A percentile compares a stretch with the other conserved stretches of the same genome.
These are phyloP conservation scores for Saccharomyces hybrid DNA, from an alignment of 1,139 yeast genomes.

Conservation along the genomic window DNA sequence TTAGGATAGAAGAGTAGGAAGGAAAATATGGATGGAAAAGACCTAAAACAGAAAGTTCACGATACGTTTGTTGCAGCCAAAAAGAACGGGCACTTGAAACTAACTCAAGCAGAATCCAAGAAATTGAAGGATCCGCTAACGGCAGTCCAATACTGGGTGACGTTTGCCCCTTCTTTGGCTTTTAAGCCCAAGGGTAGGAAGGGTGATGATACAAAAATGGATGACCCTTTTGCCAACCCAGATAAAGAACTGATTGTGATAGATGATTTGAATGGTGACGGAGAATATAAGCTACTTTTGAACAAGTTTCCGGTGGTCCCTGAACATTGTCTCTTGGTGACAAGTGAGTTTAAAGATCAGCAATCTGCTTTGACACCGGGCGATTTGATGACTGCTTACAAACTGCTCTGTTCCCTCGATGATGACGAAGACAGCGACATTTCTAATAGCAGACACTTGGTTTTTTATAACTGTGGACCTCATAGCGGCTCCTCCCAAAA, in stretches of 20 bases:
- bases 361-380: conserved; percentile 58
- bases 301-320: conserved; percentile 83
- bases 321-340: conserved; percentile 68
- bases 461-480: conserved; percentile 82
- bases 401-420: conserved; percentile 40
- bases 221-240: conserved; percentile 75
- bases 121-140: conserved; percentile 25
- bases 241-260: conserved; percentile 67
- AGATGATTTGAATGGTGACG: conserved; percentile 40
- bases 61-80: conserved; percentile 34
- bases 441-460: conserved; percentile 44
- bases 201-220: conserved; percentile 24
- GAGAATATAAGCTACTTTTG: conserved; percentile 56
- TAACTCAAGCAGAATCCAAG: conserved; percentile 31
- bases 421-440: conserved; percentile 23
- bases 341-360: conserved; percentile 67
- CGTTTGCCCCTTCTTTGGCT: conserved; percentile 44
- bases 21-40: conserved; percentile 29
- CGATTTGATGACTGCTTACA: conserved; percentile 56
- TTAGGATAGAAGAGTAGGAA: background rate
- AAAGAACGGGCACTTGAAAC: conserved; percentile 31
- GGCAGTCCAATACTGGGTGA: conserved; percentile 36
- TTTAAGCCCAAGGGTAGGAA: conserved; percentile 45
- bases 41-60: conserved; percentile 28
- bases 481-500: conserved; percentile 88